Base-by-base conservation (phyloP, 2,329 filamentous ascomycete species). In the Rosellinia necatrix region DNA sequence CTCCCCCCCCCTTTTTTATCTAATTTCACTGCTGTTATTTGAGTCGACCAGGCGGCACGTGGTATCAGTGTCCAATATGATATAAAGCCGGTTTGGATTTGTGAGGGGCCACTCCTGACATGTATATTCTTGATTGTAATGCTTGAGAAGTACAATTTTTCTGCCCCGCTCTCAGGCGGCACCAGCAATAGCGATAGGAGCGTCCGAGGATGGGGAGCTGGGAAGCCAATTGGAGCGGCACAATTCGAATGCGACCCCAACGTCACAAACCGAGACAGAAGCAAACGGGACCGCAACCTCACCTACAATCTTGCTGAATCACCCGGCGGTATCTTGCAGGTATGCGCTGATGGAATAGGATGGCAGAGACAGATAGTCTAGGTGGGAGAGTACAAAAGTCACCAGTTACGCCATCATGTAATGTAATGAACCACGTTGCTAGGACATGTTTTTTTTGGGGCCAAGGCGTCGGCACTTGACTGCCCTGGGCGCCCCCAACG, bases 311-410 rank as follows among this genome's bases (percentile, higher is more conserved):
- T 44, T 19, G 38, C 58, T 53, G 58, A 52, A 58, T 62, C 37
- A 24, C 47, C 40, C 54, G 46, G 47, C 51, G 21, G 21, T 51
- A 38, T 40, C n/a, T 38, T 48, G 21, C 56, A 57, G 59, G 62
- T 60, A 66, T 64, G 63, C 61, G 62, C 61, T 66, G 64, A 66
- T 61, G 64, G 64, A 53, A 63, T 56, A 65, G 54, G 65, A 65
- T 13, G 15, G 40, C 40, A 56, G 62, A 58, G 59, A 60, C 59
- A 59, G 59, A 62, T 3, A 56, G 15, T 37, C 59, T 10, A 34
- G 37, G 46, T 54, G 38, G 21, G 49, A 46, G 17, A 50, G 46
- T 32, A 35, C 29, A 52, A 41, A 30, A n/a, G 22, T 37, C 17
- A 40, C 29, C 49, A 24, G 30, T 49, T 57, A 19, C 29, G 29